Base-by-base conservation (phyloP, 1,284 basidiomycete species). In the Cystobasidium pallidum region DNA sequence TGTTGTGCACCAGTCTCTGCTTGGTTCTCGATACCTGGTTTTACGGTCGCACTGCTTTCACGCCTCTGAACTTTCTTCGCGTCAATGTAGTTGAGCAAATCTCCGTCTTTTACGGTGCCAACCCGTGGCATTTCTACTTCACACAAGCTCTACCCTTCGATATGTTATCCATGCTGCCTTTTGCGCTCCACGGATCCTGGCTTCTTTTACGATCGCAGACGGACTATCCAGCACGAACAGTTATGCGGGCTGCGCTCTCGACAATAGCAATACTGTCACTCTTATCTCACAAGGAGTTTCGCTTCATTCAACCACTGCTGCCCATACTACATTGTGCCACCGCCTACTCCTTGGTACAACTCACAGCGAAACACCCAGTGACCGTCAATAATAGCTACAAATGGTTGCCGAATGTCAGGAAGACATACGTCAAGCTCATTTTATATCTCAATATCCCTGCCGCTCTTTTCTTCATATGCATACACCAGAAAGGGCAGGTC, bases 71-170 rank as follows among this genome's bases (percentile, higher is more conserved):
- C 79, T 91, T 99, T 79, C 78, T 96, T 32, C 82, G 84, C 49
- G 88, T 89, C 55, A 95, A 96, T 78, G 82, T 92, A 0, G 61
- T 81, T 7, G 89, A 89, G 1, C 84, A 87, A 1, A 85, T 98
- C 21, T 94, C 96, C 0, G 82, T 89, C n/a, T 98, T 97, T 80
- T 99, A 99, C 79, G 96, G 96, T n/a, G 82, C 84, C 2, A 91
- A 87, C 74, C 82, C 89, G 0, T 90, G 88, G 87, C 89, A 95
- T 78, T 99, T 91, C 81, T 98, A 99, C 79, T 74, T 97, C 41
- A 85, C 86, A 0, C 94, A 97, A 82, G 94, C 86, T 0, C 78
- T 98, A 0, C 94, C 95, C 0, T 86, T 96, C 66, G 83, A 95
- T 21, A 88, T 88, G 75, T 87, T 87, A 2, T 88, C 90, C 0